Percentiles rank a stretch among this genome's conserved stretches.
phyloP scores from a whole-genome alignment of 345 rosid genomes.

The Passiflora organensis region DNA sequence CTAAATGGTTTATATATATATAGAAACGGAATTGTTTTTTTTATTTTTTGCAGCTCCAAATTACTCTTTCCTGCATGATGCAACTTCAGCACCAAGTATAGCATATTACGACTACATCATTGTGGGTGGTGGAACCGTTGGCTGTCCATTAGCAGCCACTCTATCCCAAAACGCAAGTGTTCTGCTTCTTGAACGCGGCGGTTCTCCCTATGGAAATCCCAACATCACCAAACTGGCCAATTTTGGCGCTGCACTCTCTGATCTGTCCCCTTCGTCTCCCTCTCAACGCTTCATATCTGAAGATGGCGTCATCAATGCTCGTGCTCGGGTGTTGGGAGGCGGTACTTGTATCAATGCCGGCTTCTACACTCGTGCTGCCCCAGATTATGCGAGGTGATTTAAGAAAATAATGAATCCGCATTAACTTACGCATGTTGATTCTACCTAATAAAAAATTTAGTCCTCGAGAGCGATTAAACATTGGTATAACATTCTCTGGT shows the following conservation, averaged over 20 bases:
- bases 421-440: too few relatives aligned
- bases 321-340: constrained; percentile 23
- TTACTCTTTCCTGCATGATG: constrained; percentile 16
- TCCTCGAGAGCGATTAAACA: too few relatives aligned
- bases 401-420: too few relatives aligned
- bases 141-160: constrained; percentile 26
- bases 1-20: too few relatives aligned
- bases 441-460: too few relatives aligned
- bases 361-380: constrained; percentile 14
- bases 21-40: not conserved
- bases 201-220: constrained; percentile 26
- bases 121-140: constrained; percentile 31
- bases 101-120: constrained; percentile 30
- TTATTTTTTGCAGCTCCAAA: constrained; percentile 9
- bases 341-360: constrained; percentile 19
- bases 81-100: constrained; percentile 15
- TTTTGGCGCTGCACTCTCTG: constrained; percentile 21
- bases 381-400: constrained; percentile 8
- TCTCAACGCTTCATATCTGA: constrained; percentile 29
- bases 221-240: constrained; percentile 17
- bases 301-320: constrained; percentile 24
- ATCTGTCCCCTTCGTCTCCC: constrained; percentile 18
- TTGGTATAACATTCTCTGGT: too few relatives aligned
- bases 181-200: constrained; percentile 26
- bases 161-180: constrained; percentile 24